A percentile compares a stretch with the other conserved stretches of the same genome.
These are phyloP conservation scores for Ustilago loliicola DNA, from an alignment of 1,284 basidiomycete genomes.

Conservation along the genomic window DNA sequence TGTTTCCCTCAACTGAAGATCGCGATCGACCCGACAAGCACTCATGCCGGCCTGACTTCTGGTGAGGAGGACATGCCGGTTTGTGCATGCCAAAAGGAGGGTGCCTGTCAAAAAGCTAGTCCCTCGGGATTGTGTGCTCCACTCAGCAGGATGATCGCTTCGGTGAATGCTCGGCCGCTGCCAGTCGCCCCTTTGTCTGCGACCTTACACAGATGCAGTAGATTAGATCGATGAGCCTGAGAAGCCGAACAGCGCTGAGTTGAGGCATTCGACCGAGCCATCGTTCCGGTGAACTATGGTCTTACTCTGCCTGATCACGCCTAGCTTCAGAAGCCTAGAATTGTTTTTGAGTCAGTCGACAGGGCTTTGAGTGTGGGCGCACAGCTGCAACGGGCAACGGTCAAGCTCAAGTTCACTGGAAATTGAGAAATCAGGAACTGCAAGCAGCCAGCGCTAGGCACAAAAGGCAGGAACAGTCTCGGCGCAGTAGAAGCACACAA, in stretches of 20 bases:
- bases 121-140: not conserved
- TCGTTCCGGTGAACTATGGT: not conserved
- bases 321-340: not conserved
- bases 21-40: slow-evolving; percentile 9
- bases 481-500: not conserved
- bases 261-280: not conserved
- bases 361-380: not conserved
- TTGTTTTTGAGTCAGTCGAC: not conserved
- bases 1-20: not conserved
- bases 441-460: not conserved
- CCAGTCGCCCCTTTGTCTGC: not conserved
- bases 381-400: slow-evolving; percentile 1
- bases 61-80: not conserved
- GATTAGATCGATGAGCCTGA: too few relatives aligned
- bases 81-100: slow-evolving; percentile 19
- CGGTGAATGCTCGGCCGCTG: slow-evolving; percentile 32
- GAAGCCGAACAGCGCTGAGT: too few relatives aligned
- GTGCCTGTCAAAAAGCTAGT: slow-evolving; percentile 19
- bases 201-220: too few relatives aligned
- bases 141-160: slow-evolving; percentile 3
- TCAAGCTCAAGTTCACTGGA: not conserved
- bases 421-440: slow-evolving; percentile 1
- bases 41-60: not conserved
- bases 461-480: slow-evolving; percentile 1
- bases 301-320: too few relatives aligned